Base-by-base conservation (phyloP, 345 rosid species). In the Corchorus capsularis region DNA sequence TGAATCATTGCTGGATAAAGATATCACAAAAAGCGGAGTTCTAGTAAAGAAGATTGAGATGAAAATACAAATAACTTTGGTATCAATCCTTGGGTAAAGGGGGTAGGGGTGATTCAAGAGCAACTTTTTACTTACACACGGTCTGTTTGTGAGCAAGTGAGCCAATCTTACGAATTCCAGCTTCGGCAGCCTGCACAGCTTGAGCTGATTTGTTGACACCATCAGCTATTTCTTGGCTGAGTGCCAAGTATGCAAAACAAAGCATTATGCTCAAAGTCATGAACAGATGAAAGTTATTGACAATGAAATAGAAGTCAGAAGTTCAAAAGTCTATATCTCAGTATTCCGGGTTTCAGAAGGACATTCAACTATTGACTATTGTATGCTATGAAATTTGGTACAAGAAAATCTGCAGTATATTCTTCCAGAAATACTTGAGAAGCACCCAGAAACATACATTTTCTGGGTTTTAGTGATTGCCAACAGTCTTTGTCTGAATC, bases 121-220 rank as follows among this genome's bases (percentile, higher is more conserved):
- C 47, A 12, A 34, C 32, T 17, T 45, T 34, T 61, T 13, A 79
- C 91, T 83, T 84, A 96, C 99, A 89, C 43, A 91, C 75, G 8
- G 99, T 94, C 79, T 87, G 97, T 2, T 94, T 86, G 59, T 81
- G 97, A 78, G 99, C 97, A 73, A 85, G 79, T 5, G 95, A 35
- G 77, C 99, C 96, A 14, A 96, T 90, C 79, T 87, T 93, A 57
- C 86, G 86, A 71, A 92, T 88, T 78, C 98, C 97, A 72, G 93
- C 94, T 86, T 92, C 95, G 13, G 97, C 98, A 68, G 94, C 94
- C 78, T 91, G 91, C 69, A 94, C 97, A 62, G 84, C 95, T 89
- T 92, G 84, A 69, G 98, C 87, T 72, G 99, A 96, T 87, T 94
- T 96, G 78, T 89, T 87, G 72, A 92, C 87, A 60, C 98, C 99